phyloP scores from a whole-genome alignment of 2,329 filamentous ascomycete genomes.

The Ceratocystis variospora region DNA sequence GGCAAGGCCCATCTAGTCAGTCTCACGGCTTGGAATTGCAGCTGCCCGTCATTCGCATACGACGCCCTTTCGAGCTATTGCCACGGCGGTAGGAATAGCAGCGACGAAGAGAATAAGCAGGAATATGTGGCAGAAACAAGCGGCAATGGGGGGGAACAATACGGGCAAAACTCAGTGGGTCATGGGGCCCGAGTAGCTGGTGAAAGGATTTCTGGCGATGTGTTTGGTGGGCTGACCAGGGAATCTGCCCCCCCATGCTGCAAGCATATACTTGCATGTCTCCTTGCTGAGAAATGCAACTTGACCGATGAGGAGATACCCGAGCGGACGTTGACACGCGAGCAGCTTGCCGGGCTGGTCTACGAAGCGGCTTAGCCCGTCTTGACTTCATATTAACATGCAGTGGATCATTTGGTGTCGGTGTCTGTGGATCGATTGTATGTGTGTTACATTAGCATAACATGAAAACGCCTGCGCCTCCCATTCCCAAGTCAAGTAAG shows the following conservation, averaged over 20 bases:
- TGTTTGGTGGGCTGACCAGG: conserved; percentile 40
- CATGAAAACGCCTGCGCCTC: conserved; percentile 12
- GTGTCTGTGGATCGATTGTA: conserved; percentile 5
- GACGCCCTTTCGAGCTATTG: conserved; percentile 42
- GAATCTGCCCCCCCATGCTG: conserved; percentile 43
- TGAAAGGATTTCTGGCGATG: neutral
- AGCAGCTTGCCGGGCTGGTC: conserved; percentile 62
- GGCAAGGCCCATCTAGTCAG: conserved; percentile 51
- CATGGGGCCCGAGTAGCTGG: neutral
- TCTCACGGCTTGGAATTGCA: conserved; percentile 71
- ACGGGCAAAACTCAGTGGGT: neutral
- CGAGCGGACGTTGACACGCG: conserved; percentile 39
- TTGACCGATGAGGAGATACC: conserved; percentile 29
- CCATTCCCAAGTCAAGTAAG: conserved; percentile 4
- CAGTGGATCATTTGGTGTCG: neutral
- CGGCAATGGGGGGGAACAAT: neutral
- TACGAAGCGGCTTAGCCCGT: conserved; percentile 26
- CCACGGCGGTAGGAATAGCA: neutral
- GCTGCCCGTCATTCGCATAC: conserved; percentile 72
- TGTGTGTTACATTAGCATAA: conserved; percentile 14
- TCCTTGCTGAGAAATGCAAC: conserved; percentile 54
- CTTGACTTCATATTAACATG: neutral
- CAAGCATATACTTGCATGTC: conserved; percentile 79
- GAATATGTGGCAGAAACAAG: conserved; percentile 22
- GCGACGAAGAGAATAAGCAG: neutral